phyloP scores from a whole-genome alignment of 495 filamentous ascomycete species.

The Annulohypoxylon nitens region DNA sequence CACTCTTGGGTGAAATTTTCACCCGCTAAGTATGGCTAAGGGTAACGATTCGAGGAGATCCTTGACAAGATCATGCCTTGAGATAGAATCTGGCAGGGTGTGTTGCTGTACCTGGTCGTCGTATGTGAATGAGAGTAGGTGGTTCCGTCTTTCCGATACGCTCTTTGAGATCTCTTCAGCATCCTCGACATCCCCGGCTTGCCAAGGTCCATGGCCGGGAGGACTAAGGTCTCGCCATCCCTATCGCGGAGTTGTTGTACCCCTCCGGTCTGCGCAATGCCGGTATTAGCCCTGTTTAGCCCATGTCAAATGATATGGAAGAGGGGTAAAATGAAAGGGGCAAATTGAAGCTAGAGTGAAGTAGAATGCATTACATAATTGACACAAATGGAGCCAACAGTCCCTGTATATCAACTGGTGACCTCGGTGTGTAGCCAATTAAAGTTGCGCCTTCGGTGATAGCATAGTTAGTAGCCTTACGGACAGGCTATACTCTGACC shows the following conservation, averaged over 20 bases:
- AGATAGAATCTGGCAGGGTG: neutral
- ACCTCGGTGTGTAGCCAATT: conserved; percentile 5
- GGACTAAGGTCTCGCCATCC: neutral
- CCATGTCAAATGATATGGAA: neutral
- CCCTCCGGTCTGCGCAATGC: neutral
- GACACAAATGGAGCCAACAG: neutral
- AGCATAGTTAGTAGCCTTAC: neutral
- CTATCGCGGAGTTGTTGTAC: neutral
- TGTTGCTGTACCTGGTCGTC: neutral
- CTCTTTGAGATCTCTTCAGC: neutral
- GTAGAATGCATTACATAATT: conserved; percentile 10
- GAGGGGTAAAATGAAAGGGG: conserved; percentile 5
- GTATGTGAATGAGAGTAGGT: neutral
- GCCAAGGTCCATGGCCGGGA: neutral
- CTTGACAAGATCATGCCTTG: neutral
- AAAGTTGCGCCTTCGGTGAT: neutral
- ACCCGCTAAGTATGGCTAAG: neutral
- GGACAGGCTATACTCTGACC: conserved; percentile 45
- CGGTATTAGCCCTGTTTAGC: neutral
- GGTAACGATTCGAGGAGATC: neutral
- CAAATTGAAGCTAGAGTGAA: conserved; percentile 1
- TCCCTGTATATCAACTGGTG: conserved; percentile 2
- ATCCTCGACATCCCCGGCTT: neutral
- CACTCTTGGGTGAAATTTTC: neutral
- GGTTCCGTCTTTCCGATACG: neutral